Conservation (phyloP, 176 grass and related monocot species). For the Oryza nivara region DNA sequence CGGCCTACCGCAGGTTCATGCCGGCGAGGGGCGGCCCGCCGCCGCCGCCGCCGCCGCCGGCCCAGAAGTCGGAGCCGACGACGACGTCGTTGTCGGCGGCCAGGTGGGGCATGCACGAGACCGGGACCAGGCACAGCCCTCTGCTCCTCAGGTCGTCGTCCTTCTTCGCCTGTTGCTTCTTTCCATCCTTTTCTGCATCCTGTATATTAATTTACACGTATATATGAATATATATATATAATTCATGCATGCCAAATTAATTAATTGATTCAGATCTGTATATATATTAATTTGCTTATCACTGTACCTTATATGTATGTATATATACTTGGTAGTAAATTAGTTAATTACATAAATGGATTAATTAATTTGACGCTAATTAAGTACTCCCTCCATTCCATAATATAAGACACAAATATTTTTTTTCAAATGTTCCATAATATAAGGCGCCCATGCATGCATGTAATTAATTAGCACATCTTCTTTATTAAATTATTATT, state of each 20-base stretch:
- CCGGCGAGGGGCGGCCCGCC: slow-evolving; percentile 19
- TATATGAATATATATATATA: neutral
- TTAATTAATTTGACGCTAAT: neutral
- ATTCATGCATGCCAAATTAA: neutral
- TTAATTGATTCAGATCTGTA: neutral
- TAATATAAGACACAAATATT: no score
- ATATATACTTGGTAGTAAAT: neutral
- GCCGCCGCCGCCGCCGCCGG: neutral
- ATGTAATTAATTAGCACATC: no score
- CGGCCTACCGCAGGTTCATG: slow-evolving; percentile 36
- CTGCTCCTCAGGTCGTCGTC: slow-evolving; percentile 52
- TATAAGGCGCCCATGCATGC: no score
- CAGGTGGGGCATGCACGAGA: slow-evolving; percentile 67
- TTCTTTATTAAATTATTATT: no score
- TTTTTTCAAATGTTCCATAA: no score
- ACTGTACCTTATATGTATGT: neutral
- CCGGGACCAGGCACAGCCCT: slow-evolving; percentile 79
- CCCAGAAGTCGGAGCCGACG: slow-evolving; percentile 56
- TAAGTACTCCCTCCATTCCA: neutral
- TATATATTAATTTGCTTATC: no score
- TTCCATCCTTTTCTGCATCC: slow-evolving; percentile 31
- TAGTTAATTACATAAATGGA: neutral
- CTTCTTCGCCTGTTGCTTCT: slow-evolving; percentile 13
- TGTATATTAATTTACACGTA: neutral
- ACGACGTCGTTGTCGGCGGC: slow-evolving; percentile 37